phyloP scores from a whole-genome alignment of 495 filamentous ascomycete genomes.

The Echria macrotheca region DNA sequence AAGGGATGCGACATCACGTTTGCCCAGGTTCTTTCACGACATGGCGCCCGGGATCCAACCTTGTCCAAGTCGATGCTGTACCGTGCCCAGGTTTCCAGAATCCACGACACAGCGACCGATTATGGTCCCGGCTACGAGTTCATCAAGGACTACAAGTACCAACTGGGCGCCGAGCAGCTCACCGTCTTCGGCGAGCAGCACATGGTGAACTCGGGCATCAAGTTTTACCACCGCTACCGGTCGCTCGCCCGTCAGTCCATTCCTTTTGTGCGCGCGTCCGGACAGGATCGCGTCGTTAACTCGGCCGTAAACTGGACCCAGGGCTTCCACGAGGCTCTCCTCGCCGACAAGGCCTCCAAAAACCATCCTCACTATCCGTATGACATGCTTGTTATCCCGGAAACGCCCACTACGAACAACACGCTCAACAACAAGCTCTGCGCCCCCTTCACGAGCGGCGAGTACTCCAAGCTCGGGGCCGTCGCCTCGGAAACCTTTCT shows the following conservation, averaged over 20 bases:
- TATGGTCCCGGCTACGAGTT: slow-evolving; percentile 59
- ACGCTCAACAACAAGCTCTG: slow-evolving; percentile 70
- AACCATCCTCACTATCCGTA: slow-evolving; percentile 41
- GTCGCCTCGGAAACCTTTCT: slow-evolving; percentile 50
- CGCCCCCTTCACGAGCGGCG: slow-evolving; percentile 51
- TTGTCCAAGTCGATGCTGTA: slow-evolving; percentile 54
- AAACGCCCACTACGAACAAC: slow-evolving; percentile 62
- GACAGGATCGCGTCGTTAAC: slow-evolving; percentile 64
- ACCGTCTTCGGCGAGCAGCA: slow-evolving; percentile 66
- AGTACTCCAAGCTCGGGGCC: slow-evolving; percentile 40
- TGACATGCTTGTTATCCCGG: slow-evolving; percentile 58
- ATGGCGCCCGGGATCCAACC: slow-evolving; percentile 81
- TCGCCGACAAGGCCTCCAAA: slow-evolving; percentile 30
- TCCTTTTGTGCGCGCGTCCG: slow-evolving; percentile 70
- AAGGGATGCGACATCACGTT: slow-evolving; percentile 65
- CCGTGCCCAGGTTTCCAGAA: slow-evolving; percentile 47
- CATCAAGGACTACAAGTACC: slow-evolving; percentile 63
- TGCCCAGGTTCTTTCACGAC: slow-evolving; percentile 71
- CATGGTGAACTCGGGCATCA: slow-evolving; percentile 66
- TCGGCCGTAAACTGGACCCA: slow-evolving; percentile 68
- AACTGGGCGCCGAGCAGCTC: slow-evolving; percentile 68
- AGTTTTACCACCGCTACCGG: slow-evolving; percentile 67
- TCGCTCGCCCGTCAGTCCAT: slow-evolving; percentile 41
- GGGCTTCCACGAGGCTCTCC: slow-evolving; percentile 60
- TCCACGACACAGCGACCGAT: slow-evolving; percentile 51